phyloP scores from a whole-genome alignment of 2,329 filamentous ascomycete species.

The Stagonosporopsis vannaccii region DNA sequence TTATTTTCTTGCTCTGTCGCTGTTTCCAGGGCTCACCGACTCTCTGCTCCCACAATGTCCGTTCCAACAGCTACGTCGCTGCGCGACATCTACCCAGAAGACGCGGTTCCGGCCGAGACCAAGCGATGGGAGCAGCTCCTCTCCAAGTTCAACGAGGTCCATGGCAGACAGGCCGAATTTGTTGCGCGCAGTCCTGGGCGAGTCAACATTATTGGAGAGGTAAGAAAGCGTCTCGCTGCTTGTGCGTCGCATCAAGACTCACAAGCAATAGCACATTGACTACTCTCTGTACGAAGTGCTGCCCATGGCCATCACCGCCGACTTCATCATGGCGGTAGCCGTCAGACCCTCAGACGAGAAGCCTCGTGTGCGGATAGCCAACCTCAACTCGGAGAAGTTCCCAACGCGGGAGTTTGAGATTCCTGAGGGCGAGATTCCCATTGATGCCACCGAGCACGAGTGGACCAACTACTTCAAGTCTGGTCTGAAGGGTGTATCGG shows the following conservation, averaged over 20 bases:
- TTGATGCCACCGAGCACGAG: conserved; percentile 85
- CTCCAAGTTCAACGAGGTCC: conserved; percentile 72
- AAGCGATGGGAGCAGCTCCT: conserved; percentile 79
- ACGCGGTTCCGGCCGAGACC: conserved; percentile 71
- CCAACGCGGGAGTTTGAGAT: conserved; percentile 77
- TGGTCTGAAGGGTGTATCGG: conserved; percentile 81
- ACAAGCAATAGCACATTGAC: conserved; percentile 77
- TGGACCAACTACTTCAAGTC: conserved; percentile 99
- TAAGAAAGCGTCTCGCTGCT: conserved; percentile 23
- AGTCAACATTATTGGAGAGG: conserved; percentile 96
- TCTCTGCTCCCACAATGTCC: conserved; percentile 38
- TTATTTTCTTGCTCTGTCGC: neutral
- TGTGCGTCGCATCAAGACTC: conserved; percentile 10
- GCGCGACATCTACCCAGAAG: conserved; percentile 81
- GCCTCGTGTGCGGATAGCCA: conserved; percentile 77
- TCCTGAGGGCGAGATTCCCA: conserved; percentile 64
- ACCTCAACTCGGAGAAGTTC: conserved; percentile 79
- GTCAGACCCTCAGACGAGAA: conserved; percentile 60
- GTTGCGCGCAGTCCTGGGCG: conserved; percentile 89
- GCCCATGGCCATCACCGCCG: conserved; percentile 92
- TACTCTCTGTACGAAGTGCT: conserved; percentile 96
- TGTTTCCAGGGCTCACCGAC: neutral
- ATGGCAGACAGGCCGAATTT: conserved; percentile 76
- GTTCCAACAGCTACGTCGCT: conserved; percentile 81
- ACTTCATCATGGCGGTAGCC: conserved; percentile 84